A percentile compares a stretch with the other conserved stretches of the same genome.
phyloP scores from a whole-genome alignment of 169 alveolate genomes.

The Ichthyophthirius multifiliis region DNA sequence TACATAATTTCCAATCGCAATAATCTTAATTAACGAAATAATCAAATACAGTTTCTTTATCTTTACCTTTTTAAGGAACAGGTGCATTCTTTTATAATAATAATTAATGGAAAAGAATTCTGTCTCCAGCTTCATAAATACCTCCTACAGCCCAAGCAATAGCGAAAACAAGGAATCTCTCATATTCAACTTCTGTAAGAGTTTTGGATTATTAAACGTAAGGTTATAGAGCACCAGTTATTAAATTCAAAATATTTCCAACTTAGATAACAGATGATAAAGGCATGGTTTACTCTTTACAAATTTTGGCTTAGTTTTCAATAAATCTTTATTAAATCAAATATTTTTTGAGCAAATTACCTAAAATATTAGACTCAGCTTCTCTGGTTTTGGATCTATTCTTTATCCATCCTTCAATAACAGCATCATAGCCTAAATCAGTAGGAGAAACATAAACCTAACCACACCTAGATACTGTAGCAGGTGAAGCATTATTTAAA shows the following conservation, averaged over 20 bases:
- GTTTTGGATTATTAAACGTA: conserved; percentile 76
- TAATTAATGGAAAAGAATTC: conserved; percentile 85
- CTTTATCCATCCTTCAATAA: conserved; percentile 88
- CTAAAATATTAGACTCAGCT: conserved; percentile 76
- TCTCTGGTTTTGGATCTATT: conserved; percentile 73
- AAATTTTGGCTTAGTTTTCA: conserved; percentile 48
- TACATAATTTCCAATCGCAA: conserved; percentile 86
- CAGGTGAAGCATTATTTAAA: conserved; percentile 92
- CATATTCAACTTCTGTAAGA: conserved; percentile 64
- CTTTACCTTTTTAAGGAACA: conserved; percentile 70
- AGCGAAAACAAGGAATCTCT: conserved; percentile 77
- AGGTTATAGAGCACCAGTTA: conserved; percentile 78
- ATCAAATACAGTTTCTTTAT: conserved; percentile 82
- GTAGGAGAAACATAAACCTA: conserved; percentile 91
- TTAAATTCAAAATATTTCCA: conserved; percentile 78
- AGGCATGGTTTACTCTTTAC: conserved; percentile 84
- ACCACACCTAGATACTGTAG: conserved; percentile 95
- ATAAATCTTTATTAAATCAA: conserved; percentile 57
- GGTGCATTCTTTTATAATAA: conserved; percentile 75
- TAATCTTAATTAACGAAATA: conserved; percentile 70
- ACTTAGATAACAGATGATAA: conserved; percentile 83
- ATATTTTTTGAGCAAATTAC: conserved; percentile 74
- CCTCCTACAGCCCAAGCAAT: conserved; percentile 93
- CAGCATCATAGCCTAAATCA: conserved; percentile 92
- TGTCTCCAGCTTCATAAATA: conserved; percentile 88